phyloP scores from a whole-genome alignment of 768 basidiomycete species.

The Hebeloma cylindrosporum region DNA sequence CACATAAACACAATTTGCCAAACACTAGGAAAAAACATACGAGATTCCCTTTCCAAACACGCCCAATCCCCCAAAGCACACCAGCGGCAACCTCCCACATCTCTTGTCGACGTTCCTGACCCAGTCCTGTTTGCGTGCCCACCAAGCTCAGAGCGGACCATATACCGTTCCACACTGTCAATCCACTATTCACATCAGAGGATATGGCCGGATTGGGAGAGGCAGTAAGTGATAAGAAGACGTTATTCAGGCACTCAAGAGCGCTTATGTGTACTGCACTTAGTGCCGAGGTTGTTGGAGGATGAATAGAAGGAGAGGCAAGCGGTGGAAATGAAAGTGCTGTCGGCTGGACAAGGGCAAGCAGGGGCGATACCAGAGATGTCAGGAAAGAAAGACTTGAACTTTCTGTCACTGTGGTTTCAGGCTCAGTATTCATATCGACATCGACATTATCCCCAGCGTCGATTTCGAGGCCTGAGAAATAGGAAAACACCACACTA shows the following conservation, averaged over 20 bases:
- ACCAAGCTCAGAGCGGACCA: constrained; percentile 63
- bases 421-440: constrained; percentile 44
- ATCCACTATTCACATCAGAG: constrained; percentile 49
- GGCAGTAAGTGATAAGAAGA: constrained; percentile 72
- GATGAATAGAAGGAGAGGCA: constrained; percentile 68
- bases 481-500: too few relatives aligned
- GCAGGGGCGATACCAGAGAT: constrained; percentile 64
- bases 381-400: constrained; percentile 48
- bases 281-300: constrained; percentile 85
- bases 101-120: constrained; percentile 68
- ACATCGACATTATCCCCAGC: constrained; percentile 31
- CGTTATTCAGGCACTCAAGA: constrained; percentile 87
- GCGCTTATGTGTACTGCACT: constrained; percentile 82
- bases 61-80: constrained; percentile 86
- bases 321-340: constrained; percentile 80
- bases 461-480: constrained; percentile 16
- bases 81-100: constrained; percentile 82
- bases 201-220: constrained; percentile 40
- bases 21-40: constrained; percentile 36
- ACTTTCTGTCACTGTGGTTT: constrained; percentile 34
- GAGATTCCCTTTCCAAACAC: constrained; percentile 67
- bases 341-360: constrained; percentile 72
- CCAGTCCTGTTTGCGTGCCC: constrained; percentile 57
- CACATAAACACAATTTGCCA: background rate
- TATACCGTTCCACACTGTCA: constrained; percentile 59